Percentiles rank a stretch among this genome's conserved stretches.
These are phyloP conservation scores for Neurospora sp. DNA, from an alignment of 495 filamentous ascomycete species.

Conservation along the genomic window DNA sequence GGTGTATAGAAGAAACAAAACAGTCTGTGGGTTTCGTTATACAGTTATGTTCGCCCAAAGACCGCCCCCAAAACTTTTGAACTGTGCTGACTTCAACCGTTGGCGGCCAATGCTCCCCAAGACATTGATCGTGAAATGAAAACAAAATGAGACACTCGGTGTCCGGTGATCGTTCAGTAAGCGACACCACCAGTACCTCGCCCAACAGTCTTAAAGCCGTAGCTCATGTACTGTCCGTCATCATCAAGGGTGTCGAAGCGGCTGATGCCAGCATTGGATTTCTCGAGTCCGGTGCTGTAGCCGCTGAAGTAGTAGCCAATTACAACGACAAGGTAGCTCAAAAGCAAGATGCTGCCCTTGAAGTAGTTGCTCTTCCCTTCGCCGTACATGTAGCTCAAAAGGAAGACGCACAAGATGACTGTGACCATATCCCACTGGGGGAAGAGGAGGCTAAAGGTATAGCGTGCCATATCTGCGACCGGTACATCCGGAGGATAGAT, in stretches of 20 bases:
- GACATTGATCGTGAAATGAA: not conserved
- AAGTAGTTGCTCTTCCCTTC: slow-evolving; percentile 96
- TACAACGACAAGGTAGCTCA: slow-evolving; percentile 88
- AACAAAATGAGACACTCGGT: not conserved
- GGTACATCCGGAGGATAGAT: slow-evolving; percentile 29
- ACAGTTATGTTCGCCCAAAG: not conserved
- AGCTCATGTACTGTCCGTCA: slow-evolving; percentile 40
- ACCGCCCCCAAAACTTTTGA: not conserved
- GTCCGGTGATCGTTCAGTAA: slow-evolving; percentile 10
- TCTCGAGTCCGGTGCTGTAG: slow-evolving; percentile 50
- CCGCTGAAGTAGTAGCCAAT: slow-evolving; percentile 86
- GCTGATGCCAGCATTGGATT: slow-evolving; percentile 47
- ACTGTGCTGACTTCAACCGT: not conserved
- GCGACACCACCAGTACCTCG: slow-evolving; percentile 26
- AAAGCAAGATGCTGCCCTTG: slow-evolving; percentile 84
- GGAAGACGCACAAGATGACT: slow-evolving; percentile 93
- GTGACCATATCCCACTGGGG: slow-evolving; percentile 99
- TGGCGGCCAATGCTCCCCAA: not conserved
- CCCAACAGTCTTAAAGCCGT: slow-evolving; percentile 41
- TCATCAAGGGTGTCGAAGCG: slow-evolving; percentile 59
- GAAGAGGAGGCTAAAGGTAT: slow-evolving; percentile 91
- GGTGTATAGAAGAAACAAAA: not conserved
- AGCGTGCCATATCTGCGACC: slow-evolving; percentile 48
- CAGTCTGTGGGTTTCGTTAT: not conserved
- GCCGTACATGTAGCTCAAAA: slow-evolving; percentile 94